A percentile compares a stretch with the other conserved stretches of the same genome.
Evolutionary conservation across 345 rosid genomes (phyloP).

Genomic region (Salix arbutifolia): DNA sequence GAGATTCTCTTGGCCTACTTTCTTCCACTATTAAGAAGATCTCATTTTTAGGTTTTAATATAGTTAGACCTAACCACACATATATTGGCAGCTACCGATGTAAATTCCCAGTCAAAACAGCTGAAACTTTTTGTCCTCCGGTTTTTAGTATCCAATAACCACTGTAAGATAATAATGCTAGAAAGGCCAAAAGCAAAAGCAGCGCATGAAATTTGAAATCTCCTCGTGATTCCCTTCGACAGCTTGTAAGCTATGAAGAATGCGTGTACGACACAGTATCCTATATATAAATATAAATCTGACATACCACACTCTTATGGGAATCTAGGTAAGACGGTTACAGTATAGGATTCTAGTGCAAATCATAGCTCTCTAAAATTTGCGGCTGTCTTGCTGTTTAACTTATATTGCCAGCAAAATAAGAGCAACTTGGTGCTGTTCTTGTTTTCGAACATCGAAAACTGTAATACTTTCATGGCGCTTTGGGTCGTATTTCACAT

Average conservation of each 20-base stretch:
- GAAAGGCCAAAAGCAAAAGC: background rate
- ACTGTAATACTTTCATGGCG: conserved; percentile 2
- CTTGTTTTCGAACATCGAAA: background rate
- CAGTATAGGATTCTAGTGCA: background rate
- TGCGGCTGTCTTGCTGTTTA: conserved; percentile 10
- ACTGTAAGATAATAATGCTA: background rate
- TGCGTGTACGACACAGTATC: too few relatives aligned
- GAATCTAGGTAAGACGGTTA: conserved; percentile 13
- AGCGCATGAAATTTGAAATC: conserved; percentile 1
- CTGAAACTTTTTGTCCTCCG: background rate
- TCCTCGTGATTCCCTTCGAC: conserved; percentile 5
- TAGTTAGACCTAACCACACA: background rate
- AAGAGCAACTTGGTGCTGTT: background rate
- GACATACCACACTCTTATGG: background rate
- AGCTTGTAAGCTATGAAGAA: background rate
- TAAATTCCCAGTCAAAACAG: background rate
- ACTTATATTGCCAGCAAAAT: background rate
- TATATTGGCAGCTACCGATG: background rate
- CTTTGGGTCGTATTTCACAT: conserved; percentile 7
- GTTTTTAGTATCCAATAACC: background rate
- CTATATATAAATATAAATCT: background rate
- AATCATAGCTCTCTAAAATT: background rate
- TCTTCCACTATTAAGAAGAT: background rate
- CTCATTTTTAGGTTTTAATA: background rate
- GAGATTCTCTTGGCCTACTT: conserved; percentile 1